These are phyloP conservation scores for Fusarium oligoseptatum DNA, from an alignment of 2,329 filamentous ascomycete species.

Conservation along the genomic window DNA sequence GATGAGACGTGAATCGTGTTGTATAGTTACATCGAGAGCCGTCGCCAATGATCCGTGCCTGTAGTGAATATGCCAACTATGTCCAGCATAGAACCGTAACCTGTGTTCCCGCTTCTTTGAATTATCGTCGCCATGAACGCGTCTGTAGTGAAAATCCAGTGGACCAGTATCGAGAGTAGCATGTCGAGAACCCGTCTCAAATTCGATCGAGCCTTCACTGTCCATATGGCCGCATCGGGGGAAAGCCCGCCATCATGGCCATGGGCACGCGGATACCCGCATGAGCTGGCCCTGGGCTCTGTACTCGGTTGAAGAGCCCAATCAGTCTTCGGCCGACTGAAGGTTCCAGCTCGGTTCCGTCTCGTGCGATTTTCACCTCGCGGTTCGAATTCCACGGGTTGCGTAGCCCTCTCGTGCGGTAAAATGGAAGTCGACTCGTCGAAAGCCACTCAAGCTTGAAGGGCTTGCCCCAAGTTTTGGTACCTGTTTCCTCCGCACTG, in stretches of 20 bases:
- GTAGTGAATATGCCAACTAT: constrained; percentile 35
- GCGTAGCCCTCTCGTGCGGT: constrained; percentile 85
- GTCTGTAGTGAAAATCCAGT: constrained; percentile 11
- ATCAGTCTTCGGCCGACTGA: constrained; percentile 81
- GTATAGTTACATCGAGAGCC: constrained; percentile 33
- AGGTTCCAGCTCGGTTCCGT: constrained; percentile 93
- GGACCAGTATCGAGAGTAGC: constrained; percentile 15
- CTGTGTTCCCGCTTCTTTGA: constrained; percentile 39
- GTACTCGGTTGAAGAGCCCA: constrained; percentile 78
- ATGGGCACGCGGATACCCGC: constrained; percentile 50
- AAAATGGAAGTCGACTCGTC: constrained; percentile 86
- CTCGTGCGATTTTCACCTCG: constrained; percentile 95
- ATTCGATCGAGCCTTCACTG: constrained; percentile 28
- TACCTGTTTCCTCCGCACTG: constrained; percentile 57
- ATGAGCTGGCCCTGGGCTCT: constrained; percentile 54
- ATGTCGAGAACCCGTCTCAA: constrained; percentile 28
- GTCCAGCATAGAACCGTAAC: constrained; percentile 40
- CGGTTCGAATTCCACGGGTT: constrained; percentile 97
- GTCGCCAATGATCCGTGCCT: constrained; percentile 17
- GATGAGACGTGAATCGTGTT: constrained; percentile 35
- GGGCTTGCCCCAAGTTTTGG: constrained; percentile 87
- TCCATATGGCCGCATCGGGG: constrained; percentile 54
- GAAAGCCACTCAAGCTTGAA: constrained; percentile 94
- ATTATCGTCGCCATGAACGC: constrained; percentile 35
- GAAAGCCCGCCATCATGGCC: constrained; percentile 55